Base-by-base conservation (phyloP, 2,329 filamentous ascomycete genomes). In the Fusarium sulawesiense region DNA sequence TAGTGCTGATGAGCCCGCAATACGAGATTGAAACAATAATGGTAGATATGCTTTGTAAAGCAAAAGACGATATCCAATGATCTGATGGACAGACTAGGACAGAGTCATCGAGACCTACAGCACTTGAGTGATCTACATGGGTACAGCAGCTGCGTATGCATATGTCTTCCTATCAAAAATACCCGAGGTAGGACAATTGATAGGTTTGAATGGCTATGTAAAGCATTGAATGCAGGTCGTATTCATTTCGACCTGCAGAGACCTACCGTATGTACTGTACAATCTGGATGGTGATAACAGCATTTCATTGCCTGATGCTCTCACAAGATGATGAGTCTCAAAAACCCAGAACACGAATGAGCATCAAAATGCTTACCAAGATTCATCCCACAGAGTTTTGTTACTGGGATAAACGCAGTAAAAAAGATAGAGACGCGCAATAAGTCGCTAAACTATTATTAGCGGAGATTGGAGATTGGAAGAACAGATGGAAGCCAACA, bases 1-100 rank as follows among this genome's bases (percentile, higher is more conserved):
- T 32, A 40, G 34, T 54, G 44, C 44, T 53, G 21, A 56, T 60
- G 29, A 50, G 64, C 55, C 58, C 42, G 50, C 48, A 41, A 65
- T 58, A 56, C 46, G 58, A 66, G 53, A 27, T 29, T 21, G 45
- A 25, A 14, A 41, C 27, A 49, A 45, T 55, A 49, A 51, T 42
- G 46, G 45, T 23, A 20, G 48, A 55, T 49, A 25, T 44, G 20
- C 16, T 44, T 40, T 40, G 37, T 10, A 29, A 29, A 57, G 45
- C 9, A 20, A 7, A 37, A n/a, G 46, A 29, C n/a, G 9, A 27
- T 9, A 21, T 7, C 18, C 49, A 51, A 41, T 27, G 32, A 25
- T 16, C 7, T 11, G 7, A 11, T 16, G 25, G 30, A 20, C 23
- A 25, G 23, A n/a, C 25, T 25, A 20, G 29, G 48, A 54, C 25